Evolutionary conservation across 2,329 filamentous ascomycete species (phyloP).

Genomic region (Fusarium beomiforme): DNA sequence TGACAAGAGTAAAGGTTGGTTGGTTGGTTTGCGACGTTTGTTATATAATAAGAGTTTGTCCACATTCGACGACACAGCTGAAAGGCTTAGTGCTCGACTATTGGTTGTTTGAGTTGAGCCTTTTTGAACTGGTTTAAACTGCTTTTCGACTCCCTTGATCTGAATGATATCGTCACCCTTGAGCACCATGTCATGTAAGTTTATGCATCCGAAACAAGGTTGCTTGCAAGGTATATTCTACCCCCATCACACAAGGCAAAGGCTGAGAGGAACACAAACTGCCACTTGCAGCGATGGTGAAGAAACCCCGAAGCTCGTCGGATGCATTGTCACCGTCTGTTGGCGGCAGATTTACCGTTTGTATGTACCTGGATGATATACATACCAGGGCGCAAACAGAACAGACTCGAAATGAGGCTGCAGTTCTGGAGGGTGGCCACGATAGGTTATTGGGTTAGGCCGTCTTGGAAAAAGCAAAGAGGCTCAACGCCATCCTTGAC

Average conservation of each 20-base stretch:
- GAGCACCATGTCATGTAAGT: not conserved
- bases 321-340: slow-evolving; percentile 2
- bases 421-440: slow-evolving; percentile 13
- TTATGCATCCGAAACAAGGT: slow-evolving; percentile 19
- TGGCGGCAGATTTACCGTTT: not conserved
- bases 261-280: slow-evolving; percentile 16
- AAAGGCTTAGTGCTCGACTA: not conserved
- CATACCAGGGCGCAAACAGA: not conserved
- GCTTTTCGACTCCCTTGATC: not conserved
- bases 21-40: slow-evolving; percentile 3
- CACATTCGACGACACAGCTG: slow-evolving; percentile 10
- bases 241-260: slow-evolving; percentile 11
- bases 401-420: slow-evolving; percentile 18
- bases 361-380: not conserved
- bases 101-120: not conserved
- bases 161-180: slow-evolving; percentile 9
- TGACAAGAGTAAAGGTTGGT: slow-evolving; percentile 8
- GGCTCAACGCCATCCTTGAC: slow-evolving; percentile 2
- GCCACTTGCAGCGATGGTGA: slow-evolving; percentile 26
- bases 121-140: not conserved
- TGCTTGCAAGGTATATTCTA: slow-evolving; percentile 26
- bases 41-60: not conserved
- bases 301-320: slow-evolving; percentile 31
- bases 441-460: slow-evolving; percentile 9
- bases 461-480: slow-evolving; percentile 35